Percentiles rank a stretch among this genome's conserved stretches.
These are phyloP conservation scores for Ophiostoma pallidulum DNA, from an alignment of 2,329 filamentous ascomycete genomes.

Conservation along the genomic window DNA sequence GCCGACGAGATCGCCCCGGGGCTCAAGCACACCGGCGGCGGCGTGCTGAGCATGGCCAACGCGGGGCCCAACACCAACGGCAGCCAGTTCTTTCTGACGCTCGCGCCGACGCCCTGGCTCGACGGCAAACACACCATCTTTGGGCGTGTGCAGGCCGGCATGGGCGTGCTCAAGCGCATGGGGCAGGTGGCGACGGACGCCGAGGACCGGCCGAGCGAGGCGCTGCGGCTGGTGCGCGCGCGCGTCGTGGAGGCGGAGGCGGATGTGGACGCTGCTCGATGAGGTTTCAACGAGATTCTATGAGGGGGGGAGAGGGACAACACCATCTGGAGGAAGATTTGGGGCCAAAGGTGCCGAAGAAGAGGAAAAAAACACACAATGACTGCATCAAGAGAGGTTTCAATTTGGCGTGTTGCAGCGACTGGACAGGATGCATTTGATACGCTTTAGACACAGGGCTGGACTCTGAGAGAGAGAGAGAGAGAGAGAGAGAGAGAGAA, in stretches of 20 bases:
- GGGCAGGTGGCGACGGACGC: slow-evolving; percentile 74
- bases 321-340: no score
- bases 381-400: neutral
- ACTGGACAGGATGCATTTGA: no score
- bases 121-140: slow-evolving; percentile 98
- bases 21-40: slow-evolving; percentile 86
- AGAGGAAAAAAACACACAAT: neutral
- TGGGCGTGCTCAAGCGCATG: slow-evolving; percentile 78
- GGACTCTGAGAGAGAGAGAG: neutral
- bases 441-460: no score
- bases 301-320: no score
- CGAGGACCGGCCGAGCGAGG: slow-evolving; percentile 72
- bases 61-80: slow-evolving; percentile 88
- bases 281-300: no score
- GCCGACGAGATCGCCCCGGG: slow-evolving; percentile 68
- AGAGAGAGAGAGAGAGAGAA: neutral
- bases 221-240: slow-evolving; percentile 71
- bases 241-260: slow-evolving; percentile 47
- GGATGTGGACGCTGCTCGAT: neutral
- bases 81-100: slow-evolving; percentile 90
- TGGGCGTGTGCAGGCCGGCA: slow-evolving; percentile 74
- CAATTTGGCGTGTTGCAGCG: no score
- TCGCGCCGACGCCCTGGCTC: slow-evolving; percentile 90
- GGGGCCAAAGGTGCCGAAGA: no score
- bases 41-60: slow-evolving; percentile 95